These are phyloP conservation scores for Lachnellula subtilissima DNA, from an alignment of 2,329 filamentous ascomycete species.

Conservation along the genomic window DNA sequence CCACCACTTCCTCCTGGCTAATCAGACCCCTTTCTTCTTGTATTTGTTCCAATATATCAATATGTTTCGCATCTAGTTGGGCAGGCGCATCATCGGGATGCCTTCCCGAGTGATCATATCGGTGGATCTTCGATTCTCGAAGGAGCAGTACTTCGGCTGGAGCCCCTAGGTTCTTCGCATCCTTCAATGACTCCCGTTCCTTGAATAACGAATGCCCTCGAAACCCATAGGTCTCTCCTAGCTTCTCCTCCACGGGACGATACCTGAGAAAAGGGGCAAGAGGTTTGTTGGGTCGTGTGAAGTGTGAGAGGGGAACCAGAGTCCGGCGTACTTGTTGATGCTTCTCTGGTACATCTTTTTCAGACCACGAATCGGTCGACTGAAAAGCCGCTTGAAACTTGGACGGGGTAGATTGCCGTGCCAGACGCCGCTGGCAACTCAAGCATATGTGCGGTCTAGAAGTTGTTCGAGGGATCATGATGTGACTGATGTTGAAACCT, in stretches of 20 bases:
- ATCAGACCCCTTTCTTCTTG: conserved; percentile 27
- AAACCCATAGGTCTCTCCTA: conserved; percentile 18
- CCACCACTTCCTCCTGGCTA: conserved; percentile 22
- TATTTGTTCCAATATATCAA: conserved; percentile 29
- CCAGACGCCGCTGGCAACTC: conserved; percentile 28
- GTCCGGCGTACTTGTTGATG: background rate
- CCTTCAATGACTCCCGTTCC: conserved; percentile 15
- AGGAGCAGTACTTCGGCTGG: conserved; percentile 29
- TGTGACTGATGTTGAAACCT: conserved; percentile 19
- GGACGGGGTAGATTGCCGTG: conserved; percentile 7
- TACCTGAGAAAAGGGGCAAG: background rate
- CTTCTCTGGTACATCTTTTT: background rate
- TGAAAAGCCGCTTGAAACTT: conserved; percentile 10
- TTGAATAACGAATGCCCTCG: conserved; percentile 19
- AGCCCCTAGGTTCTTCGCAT: conserved; percentile 21
- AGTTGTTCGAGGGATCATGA: conserved; percentile 29
- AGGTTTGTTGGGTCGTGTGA: background rate
- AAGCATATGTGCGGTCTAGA: conserved; percentile 29
- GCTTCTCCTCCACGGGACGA: conserved; percentile 1
- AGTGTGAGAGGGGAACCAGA: background rate
- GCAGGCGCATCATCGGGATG: background rate
- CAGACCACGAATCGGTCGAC: conserved; percentile 8
- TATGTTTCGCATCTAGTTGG: conserved; percentile 9
- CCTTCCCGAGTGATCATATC: conserved; percentile 4
- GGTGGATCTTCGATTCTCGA: conserved; percentile 23